Conservation (phyloP, 495 filamentous ascomycete genomes). For the Neurospora sp. region DNA sequence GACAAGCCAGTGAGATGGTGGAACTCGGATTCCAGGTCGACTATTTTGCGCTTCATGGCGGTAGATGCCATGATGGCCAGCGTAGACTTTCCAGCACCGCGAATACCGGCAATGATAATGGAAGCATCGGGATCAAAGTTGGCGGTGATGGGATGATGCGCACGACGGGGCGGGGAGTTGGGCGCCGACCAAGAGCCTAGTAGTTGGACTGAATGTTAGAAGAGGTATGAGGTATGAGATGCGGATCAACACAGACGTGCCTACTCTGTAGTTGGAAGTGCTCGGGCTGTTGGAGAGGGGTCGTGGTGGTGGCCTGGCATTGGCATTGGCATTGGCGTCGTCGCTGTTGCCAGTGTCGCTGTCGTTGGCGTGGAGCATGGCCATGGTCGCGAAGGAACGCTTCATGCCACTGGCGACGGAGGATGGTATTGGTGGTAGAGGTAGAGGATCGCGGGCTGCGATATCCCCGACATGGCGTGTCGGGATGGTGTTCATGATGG, state of each 20-base stretch:
- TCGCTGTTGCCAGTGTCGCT: background rate
- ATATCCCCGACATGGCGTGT: background rate
- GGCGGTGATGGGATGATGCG: background rate
- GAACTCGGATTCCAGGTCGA: constrained; percentile 55
- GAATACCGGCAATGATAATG: constrained; percentile 57
- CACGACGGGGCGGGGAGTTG: constrained; percentile 3
- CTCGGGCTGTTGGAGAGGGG: background rate
- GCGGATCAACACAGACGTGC: background rate
- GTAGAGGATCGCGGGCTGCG: background rate
- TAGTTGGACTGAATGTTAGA: background rate
- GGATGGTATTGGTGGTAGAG: constrained; percentile 4
- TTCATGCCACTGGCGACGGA: constrained; percentile 11
- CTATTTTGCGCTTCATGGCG: constrained; percentile 48
- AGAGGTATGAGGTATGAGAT: background rate
- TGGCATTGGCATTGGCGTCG: background rate
- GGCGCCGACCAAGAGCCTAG: constrained; percentile 5
- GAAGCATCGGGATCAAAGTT: constrained; percentile 48
- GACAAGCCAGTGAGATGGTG: constrained; percentile 48
- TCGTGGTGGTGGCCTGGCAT: background rate
- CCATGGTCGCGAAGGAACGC: constrained; percentile 16
- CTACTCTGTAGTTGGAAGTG: background rate
- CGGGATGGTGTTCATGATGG: background rate
- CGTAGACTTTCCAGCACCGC: constrained; percentile 60
- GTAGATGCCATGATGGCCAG: constrained; percentile 58
- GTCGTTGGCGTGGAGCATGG: constrained; percentile 1